phyloP scores from a whole-genome alignment of 176 grass and related monocot species.

The Musa troglodytarum region DNA sequence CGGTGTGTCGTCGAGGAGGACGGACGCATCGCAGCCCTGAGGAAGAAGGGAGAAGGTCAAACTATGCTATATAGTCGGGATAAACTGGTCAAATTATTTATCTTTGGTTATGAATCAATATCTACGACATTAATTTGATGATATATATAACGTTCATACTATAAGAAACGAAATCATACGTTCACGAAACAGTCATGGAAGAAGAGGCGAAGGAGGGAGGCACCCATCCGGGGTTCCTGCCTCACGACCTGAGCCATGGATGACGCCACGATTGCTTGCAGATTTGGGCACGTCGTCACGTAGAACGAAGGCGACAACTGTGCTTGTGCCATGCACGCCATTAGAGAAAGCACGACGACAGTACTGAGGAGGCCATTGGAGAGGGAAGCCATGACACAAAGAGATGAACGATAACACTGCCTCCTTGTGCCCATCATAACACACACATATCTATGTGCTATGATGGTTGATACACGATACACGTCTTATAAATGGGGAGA shows the following conservation, averaged over 20 bases:
- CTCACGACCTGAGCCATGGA: slow-evolving; percentile 35
- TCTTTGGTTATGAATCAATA: too few species aligned
- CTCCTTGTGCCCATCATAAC: too few species aligned
- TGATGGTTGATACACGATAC: too few species aligned
- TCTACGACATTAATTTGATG: too few species aligned
- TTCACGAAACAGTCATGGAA: slow-evolving; percentile 13
- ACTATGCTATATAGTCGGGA: too few species aligned
- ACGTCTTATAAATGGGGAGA: too few species aligned
- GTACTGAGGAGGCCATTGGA: background rate
- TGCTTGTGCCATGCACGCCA: slow-evolving; percentile 18
- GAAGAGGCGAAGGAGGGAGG: slow-evolving; percentile 18
- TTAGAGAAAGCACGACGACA: slow-evolving; percentile 20
- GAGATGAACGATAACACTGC: too few species aligned
- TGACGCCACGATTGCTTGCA: slow-evolving; percentile 39
- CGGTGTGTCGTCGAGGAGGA: slow-evolving; percentile 73
- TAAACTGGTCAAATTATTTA: too few species aligned
- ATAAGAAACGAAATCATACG: background rate
- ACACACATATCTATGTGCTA: too few species aligned
- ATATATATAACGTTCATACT: too few species aligned
- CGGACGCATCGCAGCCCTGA: slow-evolving; percentile 83
- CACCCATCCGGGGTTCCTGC: slow-evolving; percentile 48
- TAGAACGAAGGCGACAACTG: slow-evolving; percentile 60
- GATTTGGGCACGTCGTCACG: slow-evolving; percentile 30
- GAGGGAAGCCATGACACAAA: background rate
- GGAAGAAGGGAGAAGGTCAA: too few species aligned